These are phyloP conservation scores for Spergularia marina DNA, from an alignment of 148 eudicot genomes.

Conservation along the genomic window DNA sequence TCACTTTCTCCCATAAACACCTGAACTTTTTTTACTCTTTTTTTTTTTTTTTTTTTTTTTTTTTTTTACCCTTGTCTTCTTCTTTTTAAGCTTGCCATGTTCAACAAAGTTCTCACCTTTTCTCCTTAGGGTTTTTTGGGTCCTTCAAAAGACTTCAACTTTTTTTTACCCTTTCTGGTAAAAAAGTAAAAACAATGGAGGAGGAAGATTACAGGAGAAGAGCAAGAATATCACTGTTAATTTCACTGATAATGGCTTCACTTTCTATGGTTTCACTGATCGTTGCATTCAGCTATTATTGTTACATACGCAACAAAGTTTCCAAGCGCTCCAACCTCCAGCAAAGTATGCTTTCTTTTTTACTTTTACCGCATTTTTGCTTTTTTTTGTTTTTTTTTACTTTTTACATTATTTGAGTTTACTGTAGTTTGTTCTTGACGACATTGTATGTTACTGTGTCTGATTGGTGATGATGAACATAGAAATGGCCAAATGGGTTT, in stretches of 20 bases:
- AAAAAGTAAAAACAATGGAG: constrained; percentile 26
- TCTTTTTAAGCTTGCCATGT: not conserved
- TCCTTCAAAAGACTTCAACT: too few species aligned
- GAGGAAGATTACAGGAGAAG: constrained; percentile 47
- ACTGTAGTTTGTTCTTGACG: not conserved
- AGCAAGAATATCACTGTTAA: constrained; percentile 48
- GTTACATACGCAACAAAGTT: constrained; percentile 72
- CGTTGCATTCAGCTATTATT: constrained; percentile 66
- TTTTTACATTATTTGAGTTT: not conserved
- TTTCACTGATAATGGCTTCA: constrained; percentile 53
- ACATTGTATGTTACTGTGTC: not conserved
- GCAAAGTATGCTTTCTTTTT: constrained; percentile 41
- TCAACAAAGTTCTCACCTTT: not conserved
- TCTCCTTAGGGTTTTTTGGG: too few species aligned
- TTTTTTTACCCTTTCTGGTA: too few species aligned
- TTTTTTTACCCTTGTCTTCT: not conserved
- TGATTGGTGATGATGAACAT: not conserved
- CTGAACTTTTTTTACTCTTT: not conserved
- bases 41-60: not conserved
- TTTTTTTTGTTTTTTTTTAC: not conserved
- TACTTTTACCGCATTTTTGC: not conserved
- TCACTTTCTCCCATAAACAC: constrained; percentile 10
- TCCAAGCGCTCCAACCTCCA: constrained; percentile 48
- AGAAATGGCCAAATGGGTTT: too few species aligned
- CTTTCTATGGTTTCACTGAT: constrained; percentile 61